phyloP scores from a whole-genome alignment of 2,329 filamentous ascomycete species.

The Calonectria pauciramosa region DNA sequence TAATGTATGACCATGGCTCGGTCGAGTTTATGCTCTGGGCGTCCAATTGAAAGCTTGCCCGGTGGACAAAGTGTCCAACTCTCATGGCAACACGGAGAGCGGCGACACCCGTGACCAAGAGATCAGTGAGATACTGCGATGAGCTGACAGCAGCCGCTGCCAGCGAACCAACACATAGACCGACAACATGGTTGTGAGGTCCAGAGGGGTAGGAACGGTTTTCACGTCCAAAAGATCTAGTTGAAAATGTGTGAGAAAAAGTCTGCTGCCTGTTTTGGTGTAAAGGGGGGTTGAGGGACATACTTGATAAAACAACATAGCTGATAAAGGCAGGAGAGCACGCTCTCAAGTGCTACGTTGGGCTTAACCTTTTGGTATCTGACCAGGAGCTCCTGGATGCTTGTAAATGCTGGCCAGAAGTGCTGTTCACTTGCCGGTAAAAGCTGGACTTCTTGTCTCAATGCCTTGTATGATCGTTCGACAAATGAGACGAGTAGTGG shows the following conservation, averaged over 20 bases:
- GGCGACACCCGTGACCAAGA: slow-evolving; percentile 10
- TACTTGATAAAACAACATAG: slow-evolving; percentile 8
- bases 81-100: slow-evolving; percentile 6
- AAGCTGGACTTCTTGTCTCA: slow-evolving; percentile 9
- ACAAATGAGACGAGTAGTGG: slow-evolving; percentile 4
- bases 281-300: neutral
- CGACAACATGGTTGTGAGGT: slow-evolving; percentile 2
- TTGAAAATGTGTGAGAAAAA: slow-evolving; percentile 1
- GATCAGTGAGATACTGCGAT: slow-evolving; percentile 4
- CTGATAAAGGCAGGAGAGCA: slow-evolving; percentile 5
- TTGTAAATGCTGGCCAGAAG: slow-evolving; percentile 2
- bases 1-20: neutral
- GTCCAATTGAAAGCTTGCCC: neutral
- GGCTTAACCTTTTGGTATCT: slow-evolving; percentile 10
- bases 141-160: slow-evolving; percentile 11
- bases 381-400: slow-evolving; percentile 1
- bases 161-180: slow-evolving; percentile 6
- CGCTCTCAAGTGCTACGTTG: slow-evolving; percentile 1
- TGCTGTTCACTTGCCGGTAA: slow-evolving; percentile 4
- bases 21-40: slow-evolving; percentile 1
- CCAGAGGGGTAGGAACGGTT: slow-evolving; percentile 1
- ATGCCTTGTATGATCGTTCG: slow-evolving; percentile 8
- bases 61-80: neutral
- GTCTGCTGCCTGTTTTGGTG: neutral
- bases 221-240: slow-evolving; percentile 1